A percentile compares a stretch with the other conserved stretches of the same genome.
phyloP scores from a whole-genome alignment of 805 yeast species.

The Komagataella pseudopastoris region DNA sequence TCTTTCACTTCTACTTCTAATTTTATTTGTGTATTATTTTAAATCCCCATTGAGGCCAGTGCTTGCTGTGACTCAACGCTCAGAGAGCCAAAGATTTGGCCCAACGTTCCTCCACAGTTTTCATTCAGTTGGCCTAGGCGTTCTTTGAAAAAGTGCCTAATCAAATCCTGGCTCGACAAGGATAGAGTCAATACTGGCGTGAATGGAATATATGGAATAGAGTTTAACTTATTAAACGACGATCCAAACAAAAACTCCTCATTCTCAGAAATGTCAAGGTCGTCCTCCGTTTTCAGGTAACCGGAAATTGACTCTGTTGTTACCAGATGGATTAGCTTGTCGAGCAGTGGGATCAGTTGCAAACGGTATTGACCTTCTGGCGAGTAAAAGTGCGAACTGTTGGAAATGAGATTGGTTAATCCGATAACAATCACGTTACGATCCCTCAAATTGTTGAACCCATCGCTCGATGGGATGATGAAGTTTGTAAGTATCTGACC shows the following conservation, averaged over 20 bases:
- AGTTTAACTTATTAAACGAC: slow-evolving; percentile 58
- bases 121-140: slow-evolving; percentile 1
- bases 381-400: slow-evolving; percentile 13
- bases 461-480: slow-evolving; percentile 33
- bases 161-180: slow-evolving; percentile 19
- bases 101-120: neutral
- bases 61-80: slow-evolving; percentile 1
- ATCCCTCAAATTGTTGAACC: slow-evolving; percentile 26
- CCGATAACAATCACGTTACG: slow-evolving; percentile 36
- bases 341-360: slow-evolving; percentile 27
- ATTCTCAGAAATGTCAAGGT: slow-evolving; percentile 6
- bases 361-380: slow-evolving; percentile 26
- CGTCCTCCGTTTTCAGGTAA: slow-evolving; percentile 15
- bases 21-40: neutral
- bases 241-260: slow-evolving; percentile 52
- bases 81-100: neutral
- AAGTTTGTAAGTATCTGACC: slow-evolving; percentile 34
- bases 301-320: slow-evolving; percentile 20
- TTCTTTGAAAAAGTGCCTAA: slow-evolving; percentile 19
- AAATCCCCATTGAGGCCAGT: neutral
- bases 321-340: slow-evolving; percentile 23
- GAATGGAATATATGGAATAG: slow-evolving; percentile 42
- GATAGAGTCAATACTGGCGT: slow-evolving; percentile 50
- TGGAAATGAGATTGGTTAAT: slow-evolving; percentile 27
- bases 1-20: neutral